phyloP scores from a whole-genome alignment of 2,329 filamentous ascomycete genomes.

The Epichloe gansuensis region DNA sequence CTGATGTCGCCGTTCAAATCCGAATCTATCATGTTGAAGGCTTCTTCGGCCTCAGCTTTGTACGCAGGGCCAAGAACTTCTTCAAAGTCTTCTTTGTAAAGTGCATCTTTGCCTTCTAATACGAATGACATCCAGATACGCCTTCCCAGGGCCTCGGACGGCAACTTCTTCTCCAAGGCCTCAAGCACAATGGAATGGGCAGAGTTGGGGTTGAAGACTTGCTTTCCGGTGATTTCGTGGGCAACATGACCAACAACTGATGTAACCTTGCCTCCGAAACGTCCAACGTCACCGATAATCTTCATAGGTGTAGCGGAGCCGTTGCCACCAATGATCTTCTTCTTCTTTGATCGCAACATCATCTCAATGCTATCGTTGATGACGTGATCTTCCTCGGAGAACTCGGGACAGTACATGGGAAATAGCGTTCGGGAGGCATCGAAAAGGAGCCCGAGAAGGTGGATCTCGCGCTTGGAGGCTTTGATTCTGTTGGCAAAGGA shows the following conservation, averaged over 20 bases:
- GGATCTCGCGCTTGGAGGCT: slow-evolving; percentile 77
- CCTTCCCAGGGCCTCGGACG: slow-evolving; percentile 83
- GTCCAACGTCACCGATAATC: slow-evolving; percentile 64
- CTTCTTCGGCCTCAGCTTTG: slow-evolving; percentile 71
- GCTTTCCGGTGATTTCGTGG: slow-evolving; percentile 87
- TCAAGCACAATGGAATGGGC: slow-evolving; percentile 82
- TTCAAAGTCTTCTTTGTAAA: slow-evolving; percentile 69
- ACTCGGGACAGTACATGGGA: slow-evolving; percentile 84
- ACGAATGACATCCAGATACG: slow-evolving; percentile 99
- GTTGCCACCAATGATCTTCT: slow-evolving; percentile 25
- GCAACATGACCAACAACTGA: slow-evolving; percentile 88
- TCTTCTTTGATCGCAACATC: slow-evolving; percentile 45
- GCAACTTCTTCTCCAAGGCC: slow-evolving; percentile 71
- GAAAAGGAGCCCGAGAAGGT: slow-evolving; percentile 72
- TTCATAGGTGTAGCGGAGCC: slow-evolving; percentile 67
- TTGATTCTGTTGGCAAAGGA: slow-evolving; percentile 77
- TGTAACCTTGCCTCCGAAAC: slow-evolving; percentile 85
- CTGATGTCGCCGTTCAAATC: slow-evolving; percentile 92
- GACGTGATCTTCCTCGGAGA: slow-evolving; percentile 79
- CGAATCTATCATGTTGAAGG: slow-evolving; percentile 67
- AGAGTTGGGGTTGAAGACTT: slow-evolving; percentile 86
- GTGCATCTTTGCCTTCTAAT: slow-evolving; percentile 69
- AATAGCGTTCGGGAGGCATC: slow-evolving; percentile 83
- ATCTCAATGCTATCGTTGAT: slow-evolving; percentile 78
- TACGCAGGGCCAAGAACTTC: slow-evolving; percentile 75